These are phyloP conservation scores for Chernovozyma aurita DNA, from an alignment of 1,139 yeast species.

Conservation along the genomic window DNA sequence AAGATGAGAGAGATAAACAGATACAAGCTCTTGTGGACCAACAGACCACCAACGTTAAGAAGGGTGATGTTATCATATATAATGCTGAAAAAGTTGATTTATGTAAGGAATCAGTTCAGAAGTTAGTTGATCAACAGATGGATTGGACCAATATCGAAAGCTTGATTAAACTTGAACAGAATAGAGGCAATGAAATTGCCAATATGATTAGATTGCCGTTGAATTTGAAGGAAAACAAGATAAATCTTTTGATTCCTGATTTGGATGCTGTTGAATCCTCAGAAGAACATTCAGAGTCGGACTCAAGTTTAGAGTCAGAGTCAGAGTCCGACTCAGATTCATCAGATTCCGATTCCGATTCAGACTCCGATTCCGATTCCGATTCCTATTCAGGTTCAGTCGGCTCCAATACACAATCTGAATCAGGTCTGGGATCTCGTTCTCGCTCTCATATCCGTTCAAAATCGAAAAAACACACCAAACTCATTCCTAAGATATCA, in stretches of 20 bases:
- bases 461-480: conserved; percentile 11
- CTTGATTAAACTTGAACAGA: conserved; percentile 64
- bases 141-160: conserved; percentile 92
- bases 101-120: conserved; percentile 65
- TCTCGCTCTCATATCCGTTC: conserved; percentile 1
- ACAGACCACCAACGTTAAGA: conserved; percentile 59
- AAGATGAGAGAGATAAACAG: conserved; percentile 67
- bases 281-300: conserved; percentile 6
- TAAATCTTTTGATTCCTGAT: conserved; percentile 56
- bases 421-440: conserved; percentile 21
- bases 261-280: conserved; percentile 22
- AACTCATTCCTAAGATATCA: conserved; percentile 27
- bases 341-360: conserved; percentile 18
- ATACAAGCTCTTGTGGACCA: conserved; percentile 62
- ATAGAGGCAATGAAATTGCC: conserved; percentile 63
- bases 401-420: conserved; percentile 26
- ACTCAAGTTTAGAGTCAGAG: conserved; percentile 17
- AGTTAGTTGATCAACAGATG: conserved; percentile 75
- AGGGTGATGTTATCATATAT: conserved; percentile 70
- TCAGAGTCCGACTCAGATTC: conserved; percentile 23
- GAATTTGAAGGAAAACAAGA: conserved; percentile 64
- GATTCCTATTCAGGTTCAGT: conserved; percentile 18
- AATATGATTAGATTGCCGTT: conserved; percentile 61
- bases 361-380: conserved; percentile 30
- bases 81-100: conserved; percentile 70